These are phyloP conservation scores for Populus simonii DNA, from an alignment of 345 rosid species.

Conservation along the genomic window DNA sequence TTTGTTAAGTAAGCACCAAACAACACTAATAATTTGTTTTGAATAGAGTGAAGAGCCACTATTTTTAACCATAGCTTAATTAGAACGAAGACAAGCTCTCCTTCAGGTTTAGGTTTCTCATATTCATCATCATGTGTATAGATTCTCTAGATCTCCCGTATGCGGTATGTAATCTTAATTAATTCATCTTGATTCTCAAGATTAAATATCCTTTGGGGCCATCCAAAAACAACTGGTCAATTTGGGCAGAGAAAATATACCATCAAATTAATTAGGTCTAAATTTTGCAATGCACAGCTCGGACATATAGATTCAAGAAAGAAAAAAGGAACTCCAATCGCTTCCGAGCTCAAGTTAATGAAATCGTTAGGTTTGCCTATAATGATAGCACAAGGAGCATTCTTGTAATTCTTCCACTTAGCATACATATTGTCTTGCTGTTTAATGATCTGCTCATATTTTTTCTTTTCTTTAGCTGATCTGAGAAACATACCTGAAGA, in stretches of 20 bases:
- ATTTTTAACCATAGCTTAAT: neutral
- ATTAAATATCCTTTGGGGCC: neutral
- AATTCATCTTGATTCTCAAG: neutral
- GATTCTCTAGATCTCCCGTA: too few species aligned
- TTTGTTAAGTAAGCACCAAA: neutral
- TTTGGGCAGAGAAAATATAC: neutral
- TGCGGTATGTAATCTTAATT: neutral
- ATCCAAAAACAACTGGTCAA: neutral
- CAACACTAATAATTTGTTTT: neutral
- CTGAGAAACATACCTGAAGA: slow-evolving; percentile 39
- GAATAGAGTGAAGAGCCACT: neutral
- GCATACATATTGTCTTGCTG: neutral
- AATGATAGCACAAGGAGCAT: neutral
- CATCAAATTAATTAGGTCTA: neutral
- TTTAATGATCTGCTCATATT: neutral
- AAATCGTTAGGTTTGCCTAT: neutral
- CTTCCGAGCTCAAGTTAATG: neutral
- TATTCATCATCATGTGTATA: neutral
- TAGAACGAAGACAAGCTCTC: neutral
- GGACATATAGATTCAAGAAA: neutral
- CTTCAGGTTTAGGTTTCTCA: neutral
- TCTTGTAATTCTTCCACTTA: neutral
- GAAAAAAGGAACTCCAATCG: neutral
- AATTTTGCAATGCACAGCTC: neutral
- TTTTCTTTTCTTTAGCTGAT: neutral